Conservation (phyloP, 805 yeast genomes). For the Metschnikowia corniflorae region DNA sequence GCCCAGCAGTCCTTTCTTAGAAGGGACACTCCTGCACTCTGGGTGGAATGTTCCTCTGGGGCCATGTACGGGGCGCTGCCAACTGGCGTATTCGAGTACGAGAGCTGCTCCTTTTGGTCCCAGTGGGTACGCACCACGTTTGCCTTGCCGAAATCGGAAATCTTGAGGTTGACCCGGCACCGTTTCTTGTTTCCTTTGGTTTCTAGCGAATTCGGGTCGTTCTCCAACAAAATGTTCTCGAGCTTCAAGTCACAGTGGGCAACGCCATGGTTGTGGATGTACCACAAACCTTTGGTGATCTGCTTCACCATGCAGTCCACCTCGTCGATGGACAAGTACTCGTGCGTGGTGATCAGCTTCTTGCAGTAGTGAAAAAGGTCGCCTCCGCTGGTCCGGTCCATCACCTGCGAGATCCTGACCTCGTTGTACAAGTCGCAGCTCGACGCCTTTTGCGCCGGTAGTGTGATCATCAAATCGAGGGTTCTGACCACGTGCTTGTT, state of each 20-base stretch:
- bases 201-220: constrained; percentile 52
- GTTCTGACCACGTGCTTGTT: constrained; percentile 76
- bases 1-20: constrained; percentile 88
- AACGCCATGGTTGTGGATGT: constrained; percentile 88
- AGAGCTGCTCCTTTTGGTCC: constrained; percentile 50
- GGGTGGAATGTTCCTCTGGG: constrained; percentile 71
- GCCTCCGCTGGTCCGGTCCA: constrained; percentile 38
- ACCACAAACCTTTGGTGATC: constrained; percentile 72
- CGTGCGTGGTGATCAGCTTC: constrained; percentile 9
- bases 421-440: constrained; percentile 4
- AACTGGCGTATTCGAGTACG: constrained; percentile 58
- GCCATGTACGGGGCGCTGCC: constrained; percentile 92
- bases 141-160: constrained; percentile 84
- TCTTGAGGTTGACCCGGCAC: constrained; percentile 22
- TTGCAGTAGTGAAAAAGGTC: constrained; percentile 32
- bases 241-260: constrained; percentile 93
- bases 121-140: constrained; percentile 89
- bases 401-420: constrained; percentile 31
- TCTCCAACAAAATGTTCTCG: constrained; percentile 65
- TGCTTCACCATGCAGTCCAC: constrained; percentile 91
- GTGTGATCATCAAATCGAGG: constrained; percentile 62
- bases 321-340: constrained; percentile 43
- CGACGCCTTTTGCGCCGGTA: constrained; percentile 10
- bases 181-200: constrained; percentile 4
- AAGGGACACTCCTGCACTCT: constrained; percentile 54